phyloP scores from a whole-genome alignment of 352 stramenopile species.

The Globisporangium camurandrum region DNA sequence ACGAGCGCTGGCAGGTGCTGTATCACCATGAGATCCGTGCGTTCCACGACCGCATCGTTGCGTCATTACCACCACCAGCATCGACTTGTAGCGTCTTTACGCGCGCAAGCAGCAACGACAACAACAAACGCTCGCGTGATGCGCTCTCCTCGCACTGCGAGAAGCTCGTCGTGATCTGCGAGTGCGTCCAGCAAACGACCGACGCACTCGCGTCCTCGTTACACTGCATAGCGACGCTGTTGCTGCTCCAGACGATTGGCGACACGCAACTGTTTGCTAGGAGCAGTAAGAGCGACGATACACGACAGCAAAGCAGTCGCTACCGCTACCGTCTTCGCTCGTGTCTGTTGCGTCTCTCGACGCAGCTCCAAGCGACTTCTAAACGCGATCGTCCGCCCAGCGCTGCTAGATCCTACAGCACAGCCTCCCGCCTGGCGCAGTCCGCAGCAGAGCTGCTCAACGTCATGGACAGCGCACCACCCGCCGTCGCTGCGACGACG shows the following conservation, averaged over 20 bases:
- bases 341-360: slow-evolving; percentile 3
- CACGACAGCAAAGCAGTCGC: neutral
- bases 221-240: slow-evolving; percentile 12
- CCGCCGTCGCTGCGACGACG: neutral
- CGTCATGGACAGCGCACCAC: neutral
- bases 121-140: too few relatives aligned
- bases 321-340: neutral
- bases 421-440: too few relatives aligned
- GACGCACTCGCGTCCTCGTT: neutral
- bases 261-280: neutral
- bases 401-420: too few relatives aligned
- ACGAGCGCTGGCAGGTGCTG: slow-evolving; percentile 22
- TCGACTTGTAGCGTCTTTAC: slow-evolving; percentile 11
- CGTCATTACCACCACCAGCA: neutral
- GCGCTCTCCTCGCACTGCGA: slow-evolving; percentile 5
- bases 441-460: slow-evolving; percentile 5
- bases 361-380: neutral
- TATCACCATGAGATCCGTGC: slow-evolving; percentile 21
- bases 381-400: neutral
- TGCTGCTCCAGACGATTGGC: slow-evolving; percentile 9
- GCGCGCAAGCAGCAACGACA: slow-evolving; percentile 6
- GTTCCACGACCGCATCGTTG: slow-evolving; percentile 10
- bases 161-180: neutral
- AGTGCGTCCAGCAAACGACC: neutral
- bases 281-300: neutral